phyloP scores from a whole-genome alignment of 495 filamentous ascomycete genomes.

The Neurospora hispaniola region DNA sequence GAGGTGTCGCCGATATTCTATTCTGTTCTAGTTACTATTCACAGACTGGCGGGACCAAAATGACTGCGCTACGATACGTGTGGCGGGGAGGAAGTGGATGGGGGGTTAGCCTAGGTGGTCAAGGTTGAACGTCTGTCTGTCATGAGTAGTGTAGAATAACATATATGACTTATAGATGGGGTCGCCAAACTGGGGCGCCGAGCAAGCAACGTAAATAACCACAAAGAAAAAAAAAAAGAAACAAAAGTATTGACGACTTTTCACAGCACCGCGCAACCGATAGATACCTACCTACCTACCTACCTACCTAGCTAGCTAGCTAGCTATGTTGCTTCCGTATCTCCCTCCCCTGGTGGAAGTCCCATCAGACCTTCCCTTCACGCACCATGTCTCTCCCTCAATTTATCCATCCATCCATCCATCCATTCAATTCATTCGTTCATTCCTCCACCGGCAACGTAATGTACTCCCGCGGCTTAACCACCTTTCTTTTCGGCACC shows the following conservation, averaged over 20 bases:
- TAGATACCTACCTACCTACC: neutral
- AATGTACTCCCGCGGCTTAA: neutral
- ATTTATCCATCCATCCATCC: too few species aligned
- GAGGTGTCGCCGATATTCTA: too few species aligned
- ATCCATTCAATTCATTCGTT: neutral
- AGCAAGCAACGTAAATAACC: neutral
- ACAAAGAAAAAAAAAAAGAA: neutral
- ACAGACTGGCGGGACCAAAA: too few species aligned
- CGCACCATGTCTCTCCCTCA: neutral
- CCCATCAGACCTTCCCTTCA: neutral
- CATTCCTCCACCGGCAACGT: neutral
- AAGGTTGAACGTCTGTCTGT: too few species aligned
- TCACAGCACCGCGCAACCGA: neutral
- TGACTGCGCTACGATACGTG: too few species aligned
- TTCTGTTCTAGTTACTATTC: too few species aligned
- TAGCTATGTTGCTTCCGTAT: neutral
- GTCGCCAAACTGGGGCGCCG: too few species aligned
- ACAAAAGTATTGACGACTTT: neutral
- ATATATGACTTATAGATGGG: too few species aligned
- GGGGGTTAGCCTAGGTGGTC: too few species aligned
- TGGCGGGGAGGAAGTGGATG: too few species aligned
- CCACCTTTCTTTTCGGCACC: conserved; percentile 17
- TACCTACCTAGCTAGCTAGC: neutral
- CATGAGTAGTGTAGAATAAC: too few species aligned
- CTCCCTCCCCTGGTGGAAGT: neutral